Evolutionary conservation across 768 basidiomycete genomes (phyloP), one percentile per base, ranked within the genome.

Genomic region (Leccinum disarticulatum): DNA sequence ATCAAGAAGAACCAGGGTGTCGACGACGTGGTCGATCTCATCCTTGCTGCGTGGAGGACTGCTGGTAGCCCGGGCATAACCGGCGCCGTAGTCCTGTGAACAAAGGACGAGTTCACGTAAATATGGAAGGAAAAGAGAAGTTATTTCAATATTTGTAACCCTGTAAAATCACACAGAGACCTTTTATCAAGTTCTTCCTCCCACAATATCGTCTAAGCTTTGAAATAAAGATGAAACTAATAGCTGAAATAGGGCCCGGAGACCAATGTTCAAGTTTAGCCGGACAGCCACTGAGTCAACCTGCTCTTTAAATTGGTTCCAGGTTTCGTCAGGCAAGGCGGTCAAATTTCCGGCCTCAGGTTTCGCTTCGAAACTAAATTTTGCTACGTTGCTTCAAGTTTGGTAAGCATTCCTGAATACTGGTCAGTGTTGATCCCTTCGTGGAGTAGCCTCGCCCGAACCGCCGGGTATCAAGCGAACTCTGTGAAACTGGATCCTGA

Each of bases 31-130:
- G 83, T 88, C 15, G 84, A 87, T 38, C 80, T 98, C 35, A 83
- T 98, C 62, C 76, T 95, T 25, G 88, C 87, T 13, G 93, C 93
- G n/a, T 98, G 95, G 96, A 84, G 83, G 71, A 78, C 83, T 17
- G 88, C 91, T 11, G 90, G 91, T 15, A 85, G 85, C 22, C 22
- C 22, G 22, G 22, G 22, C 22, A 22, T 22, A 22, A 22, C 79
- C 15, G 86, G 77, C 33, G 60, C 76, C 6, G 69, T 76, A 2
- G 60, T 43, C 64, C 49, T 59, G 64, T 69, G 57, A 75, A 68
- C 31, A 49, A 51, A 50, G 51, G 53, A 52, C 27, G 47, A 47
- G 19, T 52, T 52, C n/a, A 52, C n/a, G 51, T 52, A 33, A 31
- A 52, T 31, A 22, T 31, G 51, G 6, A 33, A 33, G n/a, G 11